Evolutionary conservation across 2,329 filamentous ascomycete species (phyloP).

Genomic region (Paecilomyces variotii): DNA sequence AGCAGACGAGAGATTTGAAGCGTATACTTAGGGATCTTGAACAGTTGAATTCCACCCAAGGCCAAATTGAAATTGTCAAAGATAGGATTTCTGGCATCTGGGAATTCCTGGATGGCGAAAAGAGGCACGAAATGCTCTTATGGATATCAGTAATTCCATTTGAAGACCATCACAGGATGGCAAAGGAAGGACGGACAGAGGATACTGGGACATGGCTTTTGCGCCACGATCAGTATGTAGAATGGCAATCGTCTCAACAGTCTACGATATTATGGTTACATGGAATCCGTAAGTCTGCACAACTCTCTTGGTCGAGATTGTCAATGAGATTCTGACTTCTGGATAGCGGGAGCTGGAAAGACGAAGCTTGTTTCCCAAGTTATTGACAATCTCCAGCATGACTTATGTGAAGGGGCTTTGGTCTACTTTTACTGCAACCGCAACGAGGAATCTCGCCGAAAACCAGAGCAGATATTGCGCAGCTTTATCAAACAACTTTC

Average conservation of each 20-base stretch:
- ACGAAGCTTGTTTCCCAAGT: slow-evolving; percentile 8
- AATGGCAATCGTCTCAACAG: slow-evolving; percentile 10
- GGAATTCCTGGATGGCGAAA: no score
- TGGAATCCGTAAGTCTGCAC: slow-evolving; percentile 14
- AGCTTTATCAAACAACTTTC: slow-evolving; percentile 9
- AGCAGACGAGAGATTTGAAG: background rate
- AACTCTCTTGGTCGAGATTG: background rate
- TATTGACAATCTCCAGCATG: slow-evolving; percentile 1
- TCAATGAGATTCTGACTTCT: no score
- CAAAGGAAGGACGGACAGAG: slow-evolving; percentile 5
- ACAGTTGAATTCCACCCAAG: no score
- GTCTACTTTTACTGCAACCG: slow-evolving; percentile 10
- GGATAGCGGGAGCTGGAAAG: slow-evolving; percentile 8
- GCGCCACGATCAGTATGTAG: slow-evolving; percentile 5
- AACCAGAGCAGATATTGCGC: slow-evolving; percentile 3
- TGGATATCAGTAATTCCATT: slow-evolving; percentile 18
- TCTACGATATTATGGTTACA: slow-evolving; percentile 15
- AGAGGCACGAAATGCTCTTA: slow-evolving; percentile 9
- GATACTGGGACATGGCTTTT: slow-evolving; percentile 15
- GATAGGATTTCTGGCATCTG: no score
- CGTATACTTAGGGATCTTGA: no score
- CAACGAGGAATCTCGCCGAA: slow-evolving; percentile 5
- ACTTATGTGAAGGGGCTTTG: background rate
- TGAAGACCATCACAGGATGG: slow-evolving; percentile 9
- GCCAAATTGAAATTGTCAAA: no score